These are phyloP conservation scores for Fusarium cicatricum DNA, from an alignment of 2,329 filamentous ascomycete species.

Conservation along the genomic window DNA sequence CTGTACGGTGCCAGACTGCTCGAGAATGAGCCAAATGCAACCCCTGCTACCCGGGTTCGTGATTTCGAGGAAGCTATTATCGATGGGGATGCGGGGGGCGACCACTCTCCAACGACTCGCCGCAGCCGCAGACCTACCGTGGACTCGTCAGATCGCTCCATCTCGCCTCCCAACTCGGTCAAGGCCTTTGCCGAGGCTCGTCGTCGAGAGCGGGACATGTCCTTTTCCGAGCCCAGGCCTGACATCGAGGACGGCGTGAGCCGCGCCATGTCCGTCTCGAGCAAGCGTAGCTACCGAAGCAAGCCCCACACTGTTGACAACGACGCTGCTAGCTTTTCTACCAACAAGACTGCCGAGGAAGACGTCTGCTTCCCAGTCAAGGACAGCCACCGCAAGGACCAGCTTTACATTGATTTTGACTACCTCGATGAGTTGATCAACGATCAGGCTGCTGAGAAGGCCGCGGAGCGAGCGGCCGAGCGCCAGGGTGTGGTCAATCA, in stretches of 20 bases:
- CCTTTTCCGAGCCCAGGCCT: conserved; percentile 58
- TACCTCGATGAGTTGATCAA: conserved; percentile 90
- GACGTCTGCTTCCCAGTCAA: conserved; percentile 90
- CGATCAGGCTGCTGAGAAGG: conserved; percentile 57
- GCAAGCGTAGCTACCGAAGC: conserved; percentile 66
- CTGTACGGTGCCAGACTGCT: conserved; percentile 64
- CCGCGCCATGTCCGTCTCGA: conserved; percentile 75
- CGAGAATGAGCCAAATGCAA: conserved; percentile 48
- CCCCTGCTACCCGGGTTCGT: conserved; percentile 62
- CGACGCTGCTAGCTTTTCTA: conserved; percentile 67
- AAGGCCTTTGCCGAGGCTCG: conserved; percentile 95
- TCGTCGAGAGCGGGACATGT: conserved; percentile 79
- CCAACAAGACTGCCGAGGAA: conserved; percentile 78
- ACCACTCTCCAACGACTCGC: conserved; percentile 52
- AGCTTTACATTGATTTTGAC: conserved; percentile 89
- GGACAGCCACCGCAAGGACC: conserved; percentile 71
- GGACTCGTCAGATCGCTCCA: conserved; percentile 68
- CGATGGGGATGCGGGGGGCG: conserved; percentile 71
- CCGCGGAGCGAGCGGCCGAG: conserved; percentile 56
- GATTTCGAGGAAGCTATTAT: conserved; percentile 89
- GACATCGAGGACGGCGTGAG: conserved; percentile 63
- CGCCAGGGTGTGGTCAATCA: conserved; percentile 55
- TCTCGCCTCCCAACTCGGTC: conserved; percentile 94
- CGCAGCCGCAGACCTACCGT: conserved; percentile 65
- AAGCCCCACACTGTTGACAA: conserved; percentile 68